These are phyloP conservation scores for Hawksworthiomyces lignivorus DNA, from an alignment of 2,329 filamentous ascomycete genomes.

Conservation along the genomic window DNA sequence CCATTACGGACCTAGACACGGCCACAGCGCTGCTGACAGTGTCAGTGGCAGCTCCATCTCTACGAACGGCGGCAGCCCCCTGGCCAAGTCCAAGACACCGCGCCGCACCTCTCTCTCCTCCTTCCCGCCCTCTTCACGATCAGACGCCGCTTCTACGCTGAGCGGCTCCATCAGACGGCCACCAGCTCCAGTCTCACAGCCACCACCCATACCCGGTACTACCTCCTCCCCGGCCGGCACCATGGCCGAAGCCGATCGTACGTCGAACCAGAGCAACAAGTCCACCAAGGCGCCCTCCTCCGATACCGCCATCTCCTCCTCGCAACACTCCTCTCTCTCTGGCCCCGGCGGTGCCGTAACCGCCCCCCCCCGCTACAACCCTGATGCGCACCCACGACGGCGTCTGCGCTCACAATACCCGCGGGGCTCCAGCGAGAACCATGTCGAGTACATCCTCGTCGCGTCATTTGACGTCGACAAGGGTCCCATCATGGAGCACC, in stretches of 20 bases:
- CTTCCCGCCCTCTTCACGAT: constrained; percentile 47
- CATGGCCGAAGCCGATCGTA: constrained; percentile 44
- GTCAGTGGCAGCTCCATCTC: constrained; percentile 24
- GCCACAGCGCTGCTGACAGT: constrained; percentile 25
- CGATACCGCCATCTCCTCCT: constrained; percentile 42
- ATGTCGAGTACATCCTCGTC: constrained; percentile 98
- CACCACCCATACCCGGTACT: constrained; percentile 47
- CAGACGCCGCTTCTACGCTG: constrained; percentile 48
- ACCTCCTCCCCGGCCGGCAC: constrained; percentile 17
- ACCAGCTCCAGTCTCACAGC: constrained; percentile 27
- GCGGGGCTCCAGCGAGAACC: constrained; percentile 68
- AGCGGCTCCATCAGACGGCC: constrained; percentile 36
- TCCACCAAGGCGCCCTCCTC: constrained; percentile 50
- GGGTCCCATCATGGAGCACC: constrained; percentile 96
- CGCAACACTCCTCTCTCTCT: constrained; percentile 54
- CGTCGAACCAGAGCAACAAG: constrained; percentile 51
- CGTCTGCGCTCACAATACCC: constrained; percentile 69
- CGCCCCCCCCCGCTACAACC: constrained; percentile 38
- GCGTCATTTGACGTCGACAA: constrained; percentile 96
- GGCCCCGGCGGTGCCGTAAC: background rate
- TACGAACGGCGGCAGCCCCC: constrained; percentile 12
- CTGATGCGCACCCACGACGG: constrained; percentile 42
- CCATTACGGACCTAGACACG: background rate
- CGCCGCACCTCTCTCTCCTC: constrained; percentile 56
- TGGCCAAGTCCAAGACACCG: constrained; percentile 25